Evolutionary conservation across 2,329 filamentous ascomycete genomes (phyloP), one percentile per base, ranked within the genome.

Genomic region (Colletotrichum sp.): DNA sequence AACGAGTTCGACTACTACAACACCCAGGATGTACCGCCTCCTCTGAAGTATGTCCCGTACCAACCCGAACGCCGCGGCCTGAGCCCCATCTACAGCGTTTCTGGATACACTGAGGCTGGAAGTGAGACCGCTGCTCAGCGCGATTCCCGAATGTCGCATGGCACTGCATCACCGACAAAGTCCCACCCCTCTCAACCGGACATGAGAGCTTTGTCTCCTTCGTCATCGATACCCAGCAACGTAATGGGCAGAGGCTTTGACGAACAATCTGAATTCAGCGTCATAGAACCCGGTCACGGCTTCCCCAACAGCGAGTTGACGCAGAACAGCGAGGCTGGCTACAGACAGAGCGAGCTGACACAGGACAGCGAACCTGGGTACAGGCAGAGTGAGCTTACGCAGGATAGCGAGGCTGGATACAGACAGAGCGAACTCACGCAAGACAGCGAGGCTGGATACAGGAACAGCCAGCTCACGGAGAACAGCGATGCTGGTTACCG

Each of bases 1-100:
- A 30, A 88, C 77, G 85, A 86, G 57, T 86, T 87, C 78, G 85
- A 87, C 65, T 91, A 90, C 78, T 92, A 91, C 79, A 88, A 86
- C 79, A 89, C 88, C 5, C 92, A 93, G 79, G 91, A 93, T 76
- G 92, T 93, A 4, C 92, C 92, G 3, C 90, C 91, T 5, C 92
- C 91, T 18, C 84, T 93, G 32, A 91, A 91, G 78, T 94, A 94
- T 79, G 89, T 93, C n/a, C 91, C 93, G 2, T 93, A 95, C 77
- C 90, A 93, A 79, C 89, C 92, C 13, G 92, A 94, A 79, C 90
- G 92, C 68, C 93, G 95, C 57, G 93, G 93, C 13, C 86, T 98
- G 65, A 98, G 96, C 82, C 96, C 96, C 1, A 96, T 98, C 75
- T 96, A 97, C 79, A 98, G 96, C 80, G 95, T 98, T 18, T 96